Conservation (phyloP, 768 basidiomycete genomes). For the Boletus vermiculosoides region DNA sequence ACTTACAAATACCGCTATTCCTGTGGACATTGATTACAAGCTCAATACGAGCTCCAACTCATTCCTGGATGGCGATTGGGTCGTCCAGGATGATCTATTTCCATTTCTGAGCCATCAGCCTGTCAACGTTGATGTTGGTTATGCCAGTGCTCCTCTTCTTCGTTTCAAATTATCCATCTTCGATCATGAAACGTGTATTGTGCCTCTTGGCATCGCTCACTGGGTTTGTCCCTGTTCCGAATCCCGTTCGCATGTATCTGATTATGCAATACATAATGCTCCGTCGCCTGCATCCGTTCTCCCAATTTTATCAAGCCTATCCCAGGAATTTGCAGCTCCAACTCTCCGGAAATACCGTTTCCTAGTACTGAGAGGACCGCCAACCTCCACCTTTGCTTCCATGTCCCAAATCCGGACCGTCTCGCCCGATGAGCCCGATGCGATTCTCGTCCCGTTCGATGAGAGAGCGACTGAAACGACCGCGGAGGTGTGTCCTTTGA, state of each 20-base stretch:
- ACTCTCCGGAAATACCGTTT: conserved; percentile 21
- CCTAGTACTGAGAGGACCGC: no score
- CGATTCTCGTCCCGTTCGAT: no score
- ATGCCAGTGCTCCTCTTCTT: conserved; percentile 10
- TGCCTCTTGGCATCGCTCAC: conserved; percentile 30
- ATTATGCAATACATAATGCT: conserved; percentile 2
- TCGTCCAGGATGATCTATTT: conserved; percentile 13
- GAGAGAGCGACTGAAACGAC: no score
- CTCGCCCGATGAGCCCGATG: no score
- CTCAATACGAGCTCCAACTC: not conserved
- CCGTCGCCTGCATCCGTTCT: conserved; percentile 27
- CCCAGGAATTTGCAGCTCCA: conserved; percentile 6
- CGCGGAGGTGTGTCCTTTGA: no score
- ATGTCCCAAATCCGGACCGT: no score
- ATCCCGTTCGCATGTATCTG: not conserved
- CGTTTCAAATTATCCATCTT: conserved; percentile 26
- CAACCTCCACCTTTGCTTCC: no score
- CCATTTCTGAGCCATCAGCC: conserved; percentile 6
- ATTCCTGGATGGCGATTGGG: conserved; percentile 13
- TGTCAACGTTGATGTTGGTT: not conserved
- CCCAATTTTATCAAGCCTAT: conserved; percentile 23
- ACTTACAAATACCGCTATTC: conserved; percentile 11
- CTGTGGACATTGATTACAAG: conserved; percentile 10
- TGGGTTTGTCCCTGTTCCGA: conserved; percentile 17
- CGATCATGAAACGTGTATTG: conserved; percentile 19